Conservation (phyloP, 1,139 yeast species). For the Debaryomyces psychrophilus region DNA sequence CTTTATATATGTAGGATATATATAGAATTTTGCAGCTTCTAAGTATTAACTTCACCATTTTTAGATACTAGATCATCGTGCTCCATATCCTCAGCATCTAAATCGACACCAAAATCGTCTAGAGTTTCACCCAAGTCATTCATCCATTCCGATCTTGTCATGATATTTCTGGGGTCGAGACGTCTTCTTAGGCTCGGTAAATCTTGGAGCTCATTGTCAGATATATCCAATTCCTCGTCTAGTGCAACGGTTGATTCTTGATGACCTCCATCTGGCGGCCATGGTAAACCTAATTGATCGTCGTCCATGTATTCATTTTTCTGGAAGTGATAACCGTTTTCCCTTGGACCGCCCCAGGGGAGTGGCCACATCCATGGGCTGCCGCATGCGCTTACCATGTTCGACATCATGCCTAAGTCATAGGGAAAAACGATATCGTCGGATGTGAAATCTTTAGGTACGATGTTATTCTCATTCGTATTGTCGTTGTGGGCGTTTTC, state of each 20-base stretch:
- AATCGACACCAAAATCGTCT: conserved; percentile 86
- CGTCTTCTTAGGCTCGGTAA: conserved; percentile 27
- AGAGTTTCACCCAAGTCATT: conserved; percentile 82
- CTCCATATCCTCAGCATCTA: conserved; percentile 56
- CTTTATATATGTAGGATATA: not conserved
- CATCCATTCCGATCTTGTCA: conserved; percentile 59
- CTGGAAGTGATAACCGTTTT: conserved; percentile 50
- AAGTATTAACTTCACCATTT: not conserved
- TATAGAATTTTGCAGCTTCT: conserved; percentile 3
- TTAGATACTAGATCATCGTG: conserved; percentile 18
- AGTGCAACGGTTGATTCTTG: conserved; percentile 28
- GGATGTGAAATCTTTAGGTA: conserved; percentile 44
- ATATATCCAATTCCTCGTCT: conserved; percentile 27
- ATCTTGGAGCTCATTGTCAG: conserved; percentile 18
- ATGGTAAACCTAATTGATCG: conserved; percentile 69
- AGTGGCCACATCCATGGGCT: conserved; percentile 64
- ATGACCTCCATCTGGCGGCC: conserved; percentile 88
- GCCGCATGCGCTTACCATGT: conserved; percentile 56
- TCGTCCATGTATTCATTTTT: conserved; percentile 57
- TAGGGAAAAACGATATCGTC: conserved; percentile 80
- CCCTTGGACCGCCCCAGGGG: conserved; percentile 64
- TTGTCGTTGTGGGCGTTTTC: conserved; percentile 16
- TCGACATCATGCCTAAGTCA: conserved; percentile 65
- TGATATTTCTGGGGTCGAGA: conserved; percentile 30
- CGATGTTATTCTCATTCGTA: conserved; percentile 15